Percentiles rank a stretch among this genome's conserved stretches.
Evolutionary conservation across 2,329 filamentous ascomycete genomes (phyloP).

Genomic region (Metarhizium anisopliae): DNA sequence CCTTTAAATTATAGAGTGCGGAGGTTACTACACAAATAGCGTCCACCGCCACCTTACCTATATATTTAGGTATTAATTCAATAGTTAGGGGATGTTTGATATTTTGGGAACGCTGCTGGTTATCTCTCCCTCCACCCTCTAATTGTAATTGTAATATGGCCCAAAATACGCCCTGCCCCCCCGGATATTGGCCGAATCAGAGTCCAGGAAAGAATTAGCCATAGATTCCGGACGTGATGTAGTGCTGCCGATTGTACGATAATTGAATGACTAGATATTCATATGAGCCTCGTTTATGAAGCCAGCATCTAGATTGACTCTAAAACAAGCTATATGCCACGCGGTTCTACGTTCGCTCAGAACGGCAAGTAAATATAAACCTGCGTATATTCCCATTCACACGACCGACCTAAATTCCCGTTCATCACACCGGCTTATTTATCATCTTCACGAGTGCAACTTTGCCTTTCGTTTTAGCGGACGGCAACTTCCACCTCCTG

Average conservation of each 20-base stretch:
- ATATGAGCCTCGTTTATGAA: not conserved
- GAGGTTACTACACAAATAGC: too few species aligned
- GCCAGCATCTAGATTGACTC: not conserved
- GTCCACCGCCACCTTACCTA: too few species aligned
- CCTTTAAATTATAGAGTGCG: too few species aligned
- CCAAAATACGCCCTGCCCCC: too few species aligned
- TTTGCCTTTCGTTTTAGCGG: slow-evolving; percentile 15
- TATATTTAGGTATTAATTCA: too few species aligned
- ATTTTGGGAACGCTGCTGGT: too few species aligned
- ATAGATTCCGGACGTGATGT: not conserved
- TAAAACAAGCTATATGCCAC: not conserved
- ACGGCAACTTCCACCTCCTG: slow-evolving; percentile 50
- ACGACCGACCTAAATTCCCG: not conserved
- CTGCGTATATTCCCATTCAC: not conserved
- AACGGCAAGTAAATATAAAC: not conserved
- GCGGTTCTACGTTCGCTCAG: not conserved
- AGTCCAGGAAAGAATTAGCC: too few species aligned
- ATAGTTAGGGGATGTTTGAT: too few species aligned
- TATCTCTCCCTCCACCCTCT: too few species aligned
- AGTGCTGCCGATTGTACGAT: not conserved
- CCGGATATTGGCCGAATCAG: too few species aligned
- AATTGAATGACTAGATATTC: not conserved
- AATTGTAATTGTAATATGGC: too few species aligned
- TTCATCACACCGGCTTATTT: not conserved
- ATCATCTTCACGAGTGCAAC: not conserved